A percentile compares a stretch with the other conserved stretches of the same genome.
Conservation (phyloP, 768 basidiomycete species). For the Trametes maxima region DNA sequence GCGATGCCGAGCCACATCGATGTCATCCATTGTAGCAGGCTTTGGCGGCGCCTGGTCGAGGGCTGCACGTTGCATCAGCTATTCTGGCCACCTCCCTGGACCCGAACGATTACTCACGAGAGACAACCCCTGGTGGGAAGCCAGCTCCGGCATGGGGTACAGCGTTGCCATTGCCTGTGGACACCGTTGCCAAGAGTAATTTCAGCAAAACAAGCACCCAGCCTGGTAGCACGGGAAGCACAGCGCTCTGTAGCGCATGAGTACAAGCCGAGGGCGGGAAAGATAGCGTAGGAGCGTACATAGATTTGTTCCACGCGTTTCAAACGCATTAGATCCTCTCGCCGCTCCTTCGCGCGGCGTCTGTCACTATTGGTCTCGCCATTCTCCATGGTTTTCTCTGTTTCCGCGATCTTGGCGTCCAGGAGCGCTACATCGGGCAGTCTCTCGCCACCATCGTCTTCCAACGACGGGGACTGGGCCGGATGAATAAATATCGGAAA, state of each 20-base stretch:
- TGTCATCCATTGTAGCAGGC: constrained; percentile 84
- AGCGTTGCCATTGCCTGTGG: constrained; percentile 63
- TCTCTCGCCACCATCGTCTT: constrained; percentile 69
- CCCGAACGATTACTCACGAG: constrained; percentile 48
- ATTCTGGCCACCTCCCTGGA: background rate
- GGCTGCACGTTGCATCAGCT: constrained; percentile 37
- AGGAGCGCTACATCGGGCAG: constrained; percentile 72
- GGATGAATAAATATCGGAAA: background rate
- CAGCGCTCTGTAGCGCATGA: constrained; percentile 58
- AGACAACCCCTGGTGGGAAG: constrained; percentile 71
- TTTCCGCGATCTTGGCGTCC: constrained; percentile 75
- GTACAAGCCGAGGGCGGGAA: background rate
- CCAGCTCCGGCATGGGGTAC: constrained; percentile 66
- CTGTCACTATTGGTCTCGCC: constrained; percentile 54
- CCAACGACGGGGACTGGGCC: constrained; percentile 18
- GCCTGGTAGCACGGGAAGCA: constrained; percentile 81
- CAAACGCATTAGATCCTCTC: constrained; percentile 82
- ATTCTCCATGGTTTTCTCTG: constrained; percentile 50
- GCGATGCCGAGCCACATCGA: constrained; percentile 91
- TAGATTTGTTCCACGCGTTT: constrained; percentile 93
- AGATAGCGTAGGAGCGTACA: constrained; percentile 42
- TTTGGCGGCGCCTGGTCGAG: constrained; percentile 64
- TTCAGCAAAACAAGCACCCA: constrained; percentile 95
- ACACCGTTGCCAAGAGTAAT: constrained; percentile 89
- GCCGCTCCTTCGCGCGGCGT: constrained; percentile 65